Evolutionary conservation across 1,284 basidiomycete genomes (phyloP).

Genomic region (Rhizoctonia solani): DNA sequence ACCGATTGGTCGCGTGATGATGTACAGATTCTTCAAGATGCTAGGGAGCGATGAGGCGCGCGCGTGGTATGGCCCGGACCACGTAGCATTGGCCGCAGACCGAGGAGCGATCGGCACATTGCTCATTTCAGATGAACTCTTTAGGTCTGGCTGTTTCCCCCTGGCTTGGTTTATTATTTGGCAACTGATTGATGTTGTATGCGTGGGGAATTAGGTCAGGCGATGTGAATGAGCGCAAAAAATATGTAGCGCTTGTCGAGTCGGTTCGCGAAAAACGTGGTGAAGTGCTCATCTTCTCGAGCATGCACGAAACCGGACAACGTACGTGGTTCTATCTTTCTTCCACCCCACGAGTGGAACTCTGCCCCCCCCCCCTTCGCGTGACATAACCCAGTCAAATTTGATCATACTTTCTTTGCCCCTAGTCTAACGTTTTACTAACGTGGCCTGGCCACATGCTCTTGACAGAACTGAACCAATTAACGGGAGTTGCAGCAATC

Average conservation of each 20-base stretch:
- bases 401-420: background rate
- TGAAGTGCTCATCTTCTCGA: conserved; percentile 95
- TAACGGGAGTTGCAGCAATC: conserved; percentile 95
- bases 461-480: conserved; percentile 81
- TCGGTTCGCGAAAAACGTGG: conserved; percentile 86
- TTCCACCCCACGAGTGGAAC: conserved; percentile 19
- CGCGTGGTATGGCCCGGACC: conserved; percentile 98
- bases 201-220: no score
- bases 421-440: conserved; percentile 4
- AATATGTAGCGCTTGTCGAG: conserved; percentile 89
- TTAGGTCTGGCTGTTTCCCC: conserved; percentile 59
- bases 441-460: conserved; percentile 1
- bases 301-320: conserved; percentile 98
- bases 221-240: conserved; percentile 74
- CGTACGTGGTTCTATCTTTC: conserved; percentile 57
- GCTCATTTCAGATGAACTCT: conserved; percentile 93
- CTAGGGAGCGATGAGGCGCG: conserved; percentile 90
- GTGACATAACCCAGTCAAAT: background rate
- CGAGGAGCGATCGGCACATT: conserved; percentile 94
- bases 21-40: conserved; percentile 95
- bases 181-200: no score
- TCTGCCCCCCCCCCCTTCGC: no score
- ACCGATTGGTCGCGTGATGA: no score
- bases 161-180: no score
- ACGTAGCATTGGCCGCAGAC: conserved; percentile 89